Conservation (phyloP, 2,329 filamentous ascomycete species). For the Aspergillus sp. region DNA sequence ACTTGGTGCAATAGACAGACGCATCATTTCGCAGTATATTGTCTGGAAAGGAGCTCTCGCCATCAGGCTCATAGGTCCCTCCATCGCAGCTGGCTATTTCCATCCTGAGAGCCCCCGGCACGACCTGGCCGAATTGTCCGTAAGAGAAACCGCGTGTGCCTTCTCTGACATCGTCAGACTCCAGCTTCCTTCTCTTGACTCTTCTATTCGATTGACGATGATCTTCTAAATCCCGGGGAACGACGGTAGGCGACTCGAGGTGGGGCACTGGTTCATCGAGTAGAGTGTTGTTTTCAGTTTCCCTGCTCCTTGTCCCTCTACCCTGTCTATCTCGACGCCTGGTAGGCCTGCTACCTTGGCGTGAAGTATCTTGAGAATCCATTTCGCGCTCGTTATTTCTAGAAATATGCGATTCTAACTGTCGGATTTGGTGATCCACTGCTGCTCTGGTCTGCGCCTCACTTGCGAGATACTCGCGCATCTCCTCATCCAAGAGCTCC, state of each 20-base stretch:
- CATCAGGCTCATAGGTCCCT: slow-evolving; percentile 54
- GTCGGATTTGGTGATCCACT: slow-evolving; percentile 21
- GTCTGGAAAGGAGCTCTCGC: slow-evolving; percentile 58
- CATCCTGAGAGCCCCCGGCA: slow-evolving; percentile 73
- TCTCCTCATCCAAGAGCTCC: slow-evolving; percentile 35
- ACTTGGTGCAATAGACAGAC: slow-evolving; percentile 84
- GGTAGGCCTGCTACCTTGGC: slow-evolving; percentile 10
- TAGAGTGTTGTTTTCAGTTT: slow-evolving; percentile 14
- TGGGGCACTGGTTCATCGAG: slow-evolving; percentile 21
- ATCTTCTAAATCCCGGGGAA: slow-evolving; percentile 18
- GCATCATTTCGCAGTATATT: slow-evolving; percentile 78
- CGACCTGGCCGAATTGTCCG: slow-evolving; percentile 79
- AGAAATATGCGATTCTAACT: slow-evolving; percentile 11
- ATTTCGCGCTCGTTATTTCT: slow-evolving; percentile 6
- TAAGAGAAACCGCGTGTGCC: slow-evolving; percentile 61
- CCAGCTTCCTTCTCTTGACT: slow-evolving; percentile 64
- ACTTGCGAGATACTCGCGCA: slow-evolving; percentile 25
- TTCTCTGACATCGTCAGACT: slow-evolving; percentile 51
- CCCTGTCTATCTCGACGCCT: slow-evolving; percentile 15
- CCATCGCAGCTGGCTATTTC: slow-evolving; percentile 87
- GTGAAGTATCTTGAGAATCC: slow-evolving; percentile 7
- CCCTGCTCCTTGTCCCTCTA: slow-evolving; percentile 8
- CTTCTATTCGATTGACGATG: slow-evolving; percentile 33
- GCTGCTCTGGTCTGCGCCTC: slow-evolving; percentile 20
- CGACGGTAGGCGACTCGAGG: slow-evolving; percentile 20